These are phyloP conservation scores for Xanthoconium stramineum DNA, from an alignment of 768 basidiomycete genomes.

Conservation along the genomic window DNA sequence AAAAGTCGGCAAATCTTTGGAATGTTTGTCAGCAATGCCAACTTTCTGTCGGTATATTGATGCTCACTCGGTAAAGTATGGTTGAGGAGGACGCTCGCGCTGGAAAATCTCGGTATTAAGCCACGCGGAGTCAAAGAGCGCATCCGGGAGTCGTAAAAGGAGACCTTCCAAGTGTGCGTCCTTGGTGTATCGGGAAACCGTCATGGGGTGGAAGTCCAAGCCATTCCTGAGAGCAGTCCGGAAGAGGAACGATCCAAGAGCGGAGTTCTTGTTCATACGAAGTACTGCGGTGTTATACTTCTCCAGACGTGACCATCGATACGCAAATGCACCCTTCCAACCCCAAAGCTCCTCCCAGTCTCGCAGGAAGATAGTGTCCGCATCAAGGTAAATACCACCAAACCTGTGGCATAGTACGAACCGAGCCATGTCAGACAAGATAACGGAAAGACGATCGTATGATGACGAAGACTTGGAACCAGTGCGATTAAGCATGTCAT, in stretches of 20 bases:
- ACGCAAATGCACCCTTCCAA: conserved; percentile 95
- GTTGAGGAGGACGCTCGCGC: conserved; percentile 88
- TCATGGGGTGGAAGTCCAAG: conserved; percentile 97
- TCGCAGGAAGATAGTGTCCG: conserved; percentile 91
- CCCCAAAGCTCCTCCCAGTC: conserved; percentile 99
- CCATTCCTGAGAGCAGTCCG: conserved; percentile 91
- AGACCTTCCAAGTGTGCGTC: conserved; percentile 85
- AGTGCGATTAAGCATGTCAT: conserved; percentile 71
- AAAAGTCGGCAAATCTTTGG: conserved; percentile 81
- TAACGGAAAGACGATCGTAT: conserved; percentile 90
- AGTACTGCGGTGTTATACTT: conserved; percentile 97
- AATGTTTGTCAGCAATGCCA: background rate
- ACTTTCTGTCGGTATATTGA: background rate
- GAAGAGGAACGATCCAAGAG: conserved; percentile 91
- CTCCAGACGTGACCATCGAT: conserved; percentile 89
- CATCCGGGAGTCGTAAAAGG: conserved; percentile 87
- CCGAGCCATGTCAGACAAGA: conserved; percentile 94
- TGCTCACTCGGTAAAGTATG: conserved; percentile 81
- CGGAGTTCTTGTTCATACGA: conserved; percentile 88
- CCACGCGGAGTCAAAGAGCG: conserved; percentile 96
- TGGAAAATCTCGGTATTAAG: conserved; percentile 91
- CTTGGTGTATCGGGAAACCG: conserved; percentile 83
- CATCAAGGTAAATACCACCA: conserved; percentile 95
- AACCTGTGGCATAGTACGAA: conserved; percentile 97
- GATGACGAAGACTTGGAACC: conserved; percentile 85